Conservation (phyloP, 768 basidiomycete species). For the Leccinum broughii region DNA sequence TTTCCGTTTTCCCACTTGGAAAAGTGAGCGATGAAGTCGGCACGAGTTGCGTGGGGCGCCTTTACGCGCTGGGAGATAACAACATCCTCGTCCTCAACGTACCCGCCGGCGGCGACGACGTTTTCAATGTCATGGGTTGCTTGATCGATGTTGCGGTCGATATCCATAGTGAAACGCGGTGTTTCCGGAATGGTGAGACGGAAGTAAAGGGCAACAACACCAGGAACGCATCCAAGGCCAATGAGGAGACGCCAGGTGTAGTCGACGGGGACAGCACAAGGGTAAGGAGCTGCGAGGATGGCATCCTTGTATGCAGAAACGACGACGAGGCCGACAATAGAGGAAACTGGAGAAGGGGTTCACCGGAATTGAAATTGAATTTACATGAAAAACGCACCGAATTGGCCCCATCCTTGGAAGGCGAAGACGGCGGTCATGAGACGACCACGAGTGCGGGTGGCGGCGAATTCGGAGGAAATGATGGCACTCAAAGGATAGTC, state of each 20-base stretch:
- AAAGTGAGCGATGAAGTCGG: conserved; percentile 72
- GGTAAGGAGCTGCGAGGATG: conserved; percentile 46
- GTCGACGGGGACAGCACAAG: conserved; percentile 57
- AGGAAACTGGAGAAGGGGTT: conserved; percentile 46
- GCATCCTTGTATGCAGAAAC: conserved; percentile 66
- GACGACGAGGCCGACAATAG: conserved; percentile 63
- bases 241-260: conserved; percentile 85
- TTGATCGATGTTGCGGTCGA: conserved; percentile 78
- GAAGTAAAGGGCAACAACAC: conserved; percentile 82
- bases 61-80: conserved; percentile 54
- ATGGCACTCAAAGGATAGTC: conserved; percentile 86
- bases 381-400: conserved; percentile 44
- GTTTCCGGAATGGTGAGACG: conserved; percentile 92
- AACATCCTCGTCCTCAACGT: conserved; percentile 50
- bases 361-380: not conserved
- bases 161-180: conserved; percentile 90
- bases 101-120: conserved; percentile 54
- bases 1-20: conserved; percentile 76
- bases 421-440: conserved; percentile 92
- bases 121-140: conserved; percentile 72
- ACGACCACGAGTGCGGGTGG: conserved; percentile 73
- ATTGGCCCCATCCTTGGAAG: conserved; percentile 85
- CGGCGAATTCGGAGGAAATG: conserved; percentile 87
- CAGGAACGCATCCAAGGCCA: conserved; percentile 85
- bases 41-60: conserved; percentile 65